These are phyloP conservation scores for Arachis hypogaea DNA, from an alignment of 306 rosid species.

Conservation along the genomic window DNA sequence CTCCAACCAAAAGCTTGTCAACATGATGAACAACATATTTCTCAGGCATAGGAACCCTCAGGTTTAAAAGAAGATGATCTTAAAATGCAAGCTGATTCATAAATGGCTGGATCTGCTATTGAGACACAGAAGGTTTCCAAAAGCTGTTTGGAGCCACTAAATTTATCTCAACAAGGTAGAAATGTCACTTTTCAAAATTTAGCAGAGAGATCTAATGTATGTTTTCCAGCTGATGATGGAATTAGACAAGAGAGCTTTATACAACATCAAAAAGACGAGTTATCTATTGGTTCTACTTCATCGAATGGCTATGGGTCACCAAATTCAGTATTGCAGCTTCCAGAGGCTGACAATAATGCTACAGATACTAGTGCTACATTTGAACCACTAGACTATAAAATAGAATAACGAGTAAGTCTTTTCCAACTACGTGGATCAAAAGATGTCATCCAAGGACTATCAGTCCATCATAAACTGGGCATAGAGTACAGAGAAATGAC, in stretches of 20 bases:
- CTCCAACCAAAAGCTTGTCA: constrained; percentile 49
- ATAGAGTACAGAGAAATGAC: neutral
- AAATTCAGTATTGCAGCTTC: constrained; percentile 38
- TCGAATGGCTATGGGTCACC: constrained; percentile 39
- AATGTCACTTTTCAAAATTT: constrained; percentile 46
- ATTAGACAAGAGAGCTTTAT: constrained; percentile 40
- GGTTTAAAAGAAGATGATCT: constrained; percentile 46
- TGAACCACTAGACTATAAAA: constrained; percentile 19
- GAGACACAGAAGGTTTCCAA: constrained; percentile 47
- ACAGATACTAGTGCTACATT: neutral
- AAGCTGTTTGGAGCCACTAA: constrained; percentile 70
- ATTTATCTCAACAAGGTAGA: constrained; percentile 42
- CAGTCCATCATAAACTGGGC: neutral
- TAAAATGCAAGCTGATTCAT: constrained; percentile 45
- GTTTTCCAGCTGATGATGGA: constrained; percentile 37
- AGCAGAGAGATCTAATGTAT: constrained; percentile 33
- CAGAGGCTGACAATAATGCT: constrained; percentile 43
- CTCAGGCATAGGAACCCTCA: constrained; percentile 44
- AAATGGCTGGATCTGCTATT: constrained; percentile 39
- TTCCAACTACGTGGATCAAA: neutral
- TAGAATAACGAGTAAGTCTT: neutral
- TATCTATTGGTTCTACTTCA: constrained; percentile 48
- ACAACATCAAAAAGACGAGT: constrained; percentile 28
- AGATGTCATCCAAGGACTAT: neutral
- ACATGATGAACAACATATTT: constrained; percentile 46